Base-by-base conservation (phyloP, 139 green algal species). In the Haematococcus sp. region DNA sequence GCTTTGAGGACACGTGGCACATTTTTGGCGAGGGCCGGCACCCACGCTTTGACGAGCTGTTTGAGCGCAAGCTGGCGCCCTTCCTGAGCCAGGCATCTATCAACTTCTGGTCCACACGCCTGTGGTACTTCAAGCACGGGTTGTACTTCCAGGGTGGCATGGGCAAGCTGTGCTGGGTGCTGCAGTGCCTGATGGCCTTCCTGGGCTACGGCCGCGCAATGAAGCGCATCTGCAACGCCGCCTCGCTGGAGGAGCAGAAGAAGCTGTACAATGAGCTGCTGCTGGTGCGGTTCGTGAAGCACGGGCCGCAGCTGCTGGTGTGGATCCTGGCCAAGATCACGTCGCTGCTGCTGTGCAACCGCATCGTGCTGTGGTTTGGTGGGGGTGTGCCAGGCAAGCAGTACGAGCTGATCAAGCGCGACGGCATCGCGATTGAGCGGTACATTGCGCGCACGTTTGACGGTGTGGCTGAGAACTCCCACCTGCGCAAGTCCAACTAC, bases 61-160 rank as follows among this genome's bases (percentile, higher is more conserved):
- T 93, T 73, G 88, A 97, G 83, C 82, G 70, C 9, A 78, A 94
- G 59, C 86, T 99, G 61, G 89, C 88, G n/a, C 94, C 95, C 54
- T 97, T 94, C 79, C 83, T 99, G 25, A 92, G 72, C 55, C 89
- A 98, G 86, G 88, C 84, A 19, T 81, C 78, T 19, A 75, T 84
- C 66, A 86, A 88, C 40, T 99, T 99, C 88, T 99, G 95, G 95
- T 81, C 81, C 32, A 79, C 70, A 25, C 81, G 90, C 4, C 71
- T 96, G 55, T 92, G 88, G 74, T 97, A 98, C 90, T 98, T 98
- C 85, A 83, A 89, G 64, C 74, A 92, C 34, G 94, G 95, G 4
- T 89, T 98, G 23, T 98, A 98, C 88, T 98, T 96, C 78, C 90
- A 95, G 84, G 95, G 95, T 49, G 91, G 94, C 77, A 98, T 98